These are phyloP conservation scores for Plectranthus barbatus DNA, from an alignment of 257 asterid species.

Conservation along the genomic window DNA sequence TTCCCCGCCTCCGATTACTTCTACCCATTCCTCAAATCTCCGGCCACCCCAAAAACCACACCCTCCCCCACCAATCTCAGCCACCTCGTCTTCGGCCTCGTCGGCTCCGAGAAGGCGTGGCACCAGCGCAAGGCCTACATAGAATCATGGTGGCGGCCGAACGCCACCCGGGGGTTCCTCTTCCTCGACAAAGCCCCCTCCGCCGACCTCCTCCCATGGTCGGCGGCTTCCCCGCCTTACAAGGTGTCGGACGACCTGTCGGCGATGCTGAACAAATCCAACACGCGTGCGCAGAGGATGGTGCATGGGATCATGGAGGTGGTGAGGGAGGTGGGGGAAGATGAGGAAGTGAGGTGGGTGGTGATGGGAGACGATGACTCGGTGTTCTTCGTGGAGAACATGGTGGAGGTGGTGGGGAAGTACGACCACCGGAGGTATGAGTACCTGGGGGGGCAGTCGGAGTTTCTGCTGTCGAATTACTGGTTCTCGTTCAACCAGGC, in stretches of 20 bases:
- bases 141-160: constrained; percentile 75
- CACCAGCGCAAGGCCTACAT: constrained; percentile 34
- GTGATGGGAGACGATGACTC: constrained; percentile 85
- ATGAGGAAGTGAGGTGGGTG: constrained; percentile 28
- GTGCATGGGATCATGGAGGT: constrained; percentile 54
- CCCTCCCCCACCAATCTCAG: constrained; percentile 19
- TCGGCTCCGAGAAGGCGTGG: constrained; percentile 48
- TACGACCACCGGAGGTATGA: constrained; percentile 40
- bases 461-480: constrained; percentile 36
- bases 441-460: constrained; percentile 48
- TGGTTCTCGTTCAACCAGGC: constrained; percentile 49
- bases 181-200: constrained; percentile 40
- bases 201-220: constrained; percentile 46
- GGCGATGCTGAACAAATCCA: constrained; percentile 10
- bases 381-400: constrained; percentile 47
- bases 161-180: constrained; percentile 36
- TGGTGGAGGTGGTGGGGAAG: constrained; percentile 33
- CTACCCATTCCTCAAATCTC: neutral
- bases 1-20: constrained; percentile 20
- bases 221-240: constrained; percentile 44
- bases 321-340: constrained; percentile 24
- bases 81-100: constrained; percentile 49
- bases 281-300: constrained; percentile 24
- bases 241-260: constrained; percentile 34
- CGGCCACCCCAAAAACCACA: neutral